Conservation (phyloP, 169 alveolate species). For the Plasmodium coatneyi region DNA sequence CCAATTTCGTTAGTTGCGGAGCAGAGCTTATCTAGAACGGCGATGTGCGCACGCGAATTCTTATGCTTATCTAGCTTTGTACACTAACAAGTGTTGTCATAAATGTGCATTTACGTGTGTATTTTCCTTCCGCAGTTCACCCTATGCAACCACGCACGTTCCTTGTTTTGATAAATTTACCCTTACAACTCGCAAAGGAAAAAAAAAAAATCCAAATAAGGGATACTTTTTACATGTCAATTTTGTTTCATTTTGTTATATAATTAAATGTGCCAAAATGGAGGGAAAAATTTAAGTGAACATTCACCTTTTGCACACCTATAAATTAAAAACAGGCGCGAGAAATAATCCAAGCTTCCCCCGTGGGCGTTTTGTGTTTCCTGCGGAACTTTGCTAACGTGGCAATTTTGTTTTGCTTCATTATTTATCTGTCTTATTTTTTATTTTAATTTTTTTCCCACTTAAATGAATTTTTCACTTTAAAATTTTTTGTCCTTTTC, state of each 20-base stretch:
- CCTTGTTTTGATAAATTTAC: neutral
- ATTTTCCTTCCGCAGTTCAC: neutral
- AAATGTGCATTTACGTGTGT: neutral
- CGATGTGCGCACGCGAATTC: neutral
- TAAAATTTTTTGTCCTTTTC: neutral
- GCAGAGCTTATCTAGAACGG: neutral
- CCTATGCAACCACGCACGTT: neutral
- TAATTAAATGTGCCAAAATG: neutral
- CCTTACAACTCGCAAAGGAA: neutral
- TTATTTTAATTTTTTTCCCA: neutral
- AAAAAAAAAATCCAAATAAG: neutral
- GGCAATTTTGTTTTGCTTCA: neutral
- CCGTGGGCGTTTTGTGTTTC: neutral
- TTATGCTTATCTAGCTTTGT: neutral
- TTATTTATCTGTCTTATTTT: neutral
- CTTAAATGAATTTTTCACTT: neutral
- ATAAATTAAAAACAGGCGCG: neutral
- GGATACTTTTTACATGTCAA: neutral
- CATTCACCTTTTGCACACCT: neutral
- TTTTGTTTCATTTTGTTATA: conserved; percentile 9
- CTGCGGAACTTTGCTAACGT: neutral
- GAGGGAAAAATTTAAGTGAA: neutral
- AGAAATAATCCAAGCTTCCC: neutral
- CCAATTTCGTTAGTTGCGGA: neutral
- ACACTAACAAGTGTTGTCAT: neutral